Percentiles rank a stretch among this genome's conserved stretches.
Evolutionary conservation across 176 grass and related monocot genomes (phyloP).

Genomic region (Elymus sibiricus): DNA sequence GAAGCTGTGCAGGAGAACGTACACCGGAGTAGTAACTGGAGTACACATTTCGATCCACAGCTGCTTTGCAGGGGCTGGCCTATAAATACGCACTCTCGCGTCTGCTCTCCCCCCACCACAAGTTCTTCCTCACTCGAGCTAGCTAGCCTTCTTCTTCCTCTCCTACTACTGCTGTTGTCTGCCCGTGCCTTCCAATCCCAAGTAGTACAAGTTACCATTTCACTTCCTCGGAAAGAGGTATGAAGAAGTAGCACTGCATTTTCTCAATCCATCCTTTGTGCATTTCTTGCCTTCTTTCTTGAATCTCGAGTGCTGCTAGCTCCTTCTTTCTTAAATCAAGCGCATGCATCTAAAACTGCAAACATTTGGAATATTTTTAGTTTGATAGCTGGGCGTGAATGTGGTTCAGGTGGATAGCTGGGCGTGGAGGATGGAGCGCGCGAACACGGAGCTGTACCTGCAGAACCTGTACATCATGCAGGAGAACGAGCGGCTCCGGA

Average conservation of each 20-base stretch:
- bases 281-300: not conserved
- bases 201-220: not conserved
- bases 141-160: conserved; percentile 7
- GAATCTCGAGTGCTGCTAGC: not conserved
- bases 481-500: conserved; percentile 69
- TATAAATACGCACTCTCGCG: not conserved
- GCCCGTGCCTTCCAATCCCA: not conserved
- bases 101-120: not conserved
- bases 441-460: conserved; percentile 44
- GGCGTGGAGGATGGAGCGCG: conserved; percentile 30
- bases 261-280: not conserved
- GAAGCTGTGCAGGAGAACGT: not conserved
- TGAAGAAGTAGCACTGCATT: not conserved
- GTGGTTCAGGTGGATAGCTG: not conserved
- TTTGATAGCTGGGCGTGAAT: too few relatives aligned
- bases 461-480: conserved; percentile 65
- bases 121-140: not conserved
- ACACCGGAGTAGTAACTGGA: too few relatives aligned
- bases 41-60: not conserved
- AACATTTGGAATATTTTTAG: too few relatives aligned
- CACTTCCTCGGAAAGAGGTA: not conserved
- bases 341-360: too few relatives aligned
- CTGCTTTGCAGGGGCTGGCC: not conserved
- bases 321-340: not conserved
- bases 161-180: not conserved